Conservation (phyloP, 2,329 filamentous ascomycete genomes). For the Pseudogymnoascus destructans region DNA sequence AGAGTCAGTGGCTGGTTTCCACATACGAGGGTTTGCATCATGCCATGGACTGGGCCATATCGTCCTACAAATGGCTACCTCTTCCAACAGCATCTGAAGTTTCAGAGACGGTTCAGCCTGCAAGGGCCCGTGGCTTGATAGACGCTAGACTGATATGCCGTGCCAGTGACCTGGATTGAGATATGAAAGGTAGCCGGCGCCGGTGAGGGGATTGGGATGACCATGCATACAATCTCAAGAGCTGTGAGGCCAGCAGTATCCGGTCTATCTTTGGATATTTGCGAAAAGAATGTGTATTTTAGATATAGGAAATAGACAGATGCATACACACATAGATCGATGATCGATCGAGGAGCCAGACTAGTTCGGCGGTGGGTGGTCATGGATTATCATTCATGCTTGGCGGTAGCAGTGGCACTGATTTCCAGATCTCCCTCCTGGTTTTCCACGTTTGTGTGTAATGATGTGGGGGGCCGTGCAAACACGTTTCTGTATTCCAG, state of each 20-base stretch:
- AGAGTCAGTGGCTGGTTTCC: background rate
- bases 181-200: too few species aligned
- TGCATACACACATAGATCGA: background rate
- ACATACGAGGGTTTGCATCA: background rate
- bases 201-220: background rate
- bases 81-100: background rate
- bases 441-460: background rate
- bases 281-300: background rate
- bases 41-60: background rate
- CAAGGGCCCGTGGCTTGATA: background rate
- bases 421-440: background rate
- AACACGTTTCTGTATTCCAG: constrained; percentile 4
- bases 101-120: background rate
- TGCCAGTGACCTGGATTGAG: background rate
- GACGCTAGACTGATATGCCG: background rate
- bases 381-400: background rate
- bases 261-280: background rate
- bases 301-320: background rate
- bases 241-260: background rate
- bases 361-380: background rate
- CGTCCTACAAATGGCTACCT: background rate
- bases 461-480: background rate
- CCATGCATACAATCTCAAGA: background rate
- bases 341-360: background rate
- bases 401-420: background rate